These are phyloP conservation scores for Aspergillus carlsbadensis DNA, from an alignment of 495 filamentous ascomycete species.

Conservation along the genomic window DNA sequence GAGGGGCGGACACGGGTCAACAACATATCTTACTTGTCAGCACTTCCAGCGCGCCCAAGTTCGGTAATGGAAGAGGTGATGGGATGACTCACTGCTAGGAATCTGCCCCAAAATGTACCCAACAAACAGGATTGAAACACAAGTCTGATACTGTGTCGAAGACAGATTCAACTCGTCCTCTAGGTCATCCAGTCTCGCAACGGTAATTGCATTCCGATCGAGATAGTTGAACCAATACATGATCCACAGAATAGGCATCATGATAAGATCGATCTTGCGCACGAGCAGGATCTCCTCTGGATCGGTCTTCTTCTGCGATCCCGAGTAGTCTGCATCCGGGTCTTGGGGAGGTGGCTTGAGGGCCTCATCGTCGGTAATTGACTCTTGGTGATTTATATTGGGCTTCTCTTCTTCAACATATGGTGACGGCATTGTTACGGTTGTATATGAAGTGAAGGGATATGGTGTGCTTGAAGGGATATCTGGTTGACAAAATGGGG, in stretches of 20 bases:
- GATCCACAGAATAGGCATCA: conserved; percentile 48
- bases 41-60: conserved; percentile 28
- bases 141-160: conserved; percentile 49
- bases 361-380: too few relatives aligned
- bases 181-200: conserved; percentile 32
- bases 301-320: conserved; percentile 39
- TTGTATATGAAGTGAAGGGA: too few relatives aligned
- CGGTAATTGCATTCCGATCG: conserved; percentile 40
- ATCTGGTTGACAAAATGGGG: too few relatives aligned
- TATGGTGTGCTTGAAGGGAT: too few relatives aligned
- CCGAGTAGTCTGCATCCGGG: conserved; percentile 31
- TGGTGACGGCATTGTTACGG: too few relatives aligned
- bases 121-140: conserved; percentile 55
- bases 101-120: conserved; percentile 30
- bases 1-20: conserved; percentile 38
- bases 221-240: conserved; percentile 52
- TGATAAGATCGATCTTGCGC: conserved; percentile 45
- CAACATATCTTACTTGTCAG: conserved; percentile 46
- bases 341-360: too few relatives aligned
- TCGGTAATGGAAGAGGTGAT: conserved; percentile 26
- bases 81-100: conserved; percentile 19
- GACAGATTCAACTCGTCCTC: conserved; percentile 41
- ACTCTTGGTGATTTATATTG: too few relatives aligned
- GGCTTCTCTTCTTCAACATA: too few relatives aligned
- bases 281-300: conserved; percentile 45